Conservation (phyloP, 2,329 filamentous ascomycete species). For the Hymenotorrendiella dingleyae region DNA sequence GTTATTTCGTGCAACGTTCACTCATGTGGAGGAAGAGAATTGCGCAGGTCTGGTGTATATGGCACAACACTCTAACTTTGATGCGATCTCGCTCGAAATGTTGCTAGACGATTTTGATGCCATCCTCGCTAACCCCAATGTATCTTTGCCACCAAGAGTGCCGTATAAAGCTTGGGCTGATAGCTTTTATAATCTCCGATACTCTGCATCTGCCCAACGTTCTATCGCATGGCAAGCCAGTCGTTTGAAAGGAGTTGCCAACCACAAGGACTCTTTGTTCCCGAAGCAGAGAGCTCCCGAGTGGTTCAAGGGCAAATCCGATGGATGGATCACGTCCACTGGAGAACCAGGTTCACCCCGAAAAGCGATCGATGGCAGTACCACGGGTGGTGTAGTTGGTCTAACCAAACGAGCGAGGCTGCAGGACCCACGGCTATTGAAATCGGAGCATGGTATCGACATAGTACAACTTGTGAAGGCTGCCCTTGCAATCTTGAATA, state of each 20-base stretch:
- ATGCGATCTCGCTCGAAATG: conserved; percentile 7
- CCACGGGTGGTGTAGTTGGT: conserved; percentile 4
- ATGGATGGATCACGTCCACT: conserved; percentile 9
- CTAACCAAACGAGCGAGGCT: not conserved
- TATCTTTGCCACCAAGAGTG: conserved; percentile 1
- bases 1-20: conserved; percentile 6
- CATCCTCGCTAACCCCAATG: not conserved
- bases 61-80: conserved; percentile 11
- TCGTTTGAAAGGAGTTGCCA: conserved; percentile 5
- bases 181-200: conserved; percentile 7
- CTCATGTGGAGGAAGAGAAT: conserved; percentile 9
- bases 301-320: conserved; percentile 10
- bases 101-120: conserved; percentile 11
- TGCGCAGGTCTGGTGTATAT: conserved; percentile 11
- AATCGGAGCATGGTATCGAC: conserved; percentile 10
- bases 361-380: conserved; percentile 2
- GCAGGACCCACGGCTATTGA: conserved; percentile 5
- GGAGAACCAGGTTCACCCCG: conserved; percentile 5
- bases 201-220: conserved; percentile 1
- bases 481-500: conserved; percentile 8
- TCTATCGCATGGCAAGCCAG: conserved; percentile 9
- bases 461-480: conserved; percentile 12
- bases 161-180: conserved; percentile 14
- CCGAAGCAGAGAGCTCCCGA: conserved; percentile 7
- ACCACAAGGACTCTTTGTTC: conserved; percentile 3